Conservation (phyloP, 176 grass and related monocot genomes). For the Olyra latifolia region DNA sequence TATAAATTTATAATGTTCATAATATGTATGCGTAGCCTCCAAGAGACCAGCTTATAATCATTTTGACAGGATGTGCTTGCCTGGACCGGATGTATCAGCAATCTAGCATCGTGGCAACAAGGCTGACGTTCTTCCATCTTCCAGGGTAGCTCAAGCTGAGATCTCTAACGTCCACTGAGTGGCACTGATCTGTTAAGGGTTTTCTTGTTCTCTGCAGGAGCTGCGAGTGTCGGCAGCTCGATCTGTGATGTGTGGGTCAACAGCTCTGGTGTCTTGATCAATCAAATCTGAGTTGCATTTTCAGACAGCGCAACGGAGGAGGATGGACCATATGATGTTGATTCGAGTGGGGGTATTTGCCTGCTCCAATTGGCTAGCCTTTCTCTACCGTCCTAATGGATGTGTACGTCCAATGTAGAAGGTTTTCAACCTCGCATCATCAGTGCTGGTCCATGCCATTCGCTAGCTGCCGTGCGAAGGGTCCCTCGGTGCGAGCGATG, state of each 20-base stretch:
- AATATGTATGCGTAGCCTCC: neutral
- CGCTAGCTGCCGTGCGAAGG: neutral
- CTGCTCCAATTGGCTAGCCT: neutral
- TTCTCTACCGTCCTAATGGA: neutral
- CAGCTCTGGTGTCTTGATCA: slow-evolving; percentile 12
- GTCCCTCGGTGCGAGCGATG: neutral
- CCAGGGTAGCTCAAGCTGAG: slow-evolving; percentile 10
- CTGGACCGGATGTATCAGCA: neutral
- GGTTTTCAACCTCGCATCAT: neutral
- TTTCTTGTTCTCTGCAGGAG: neutral
- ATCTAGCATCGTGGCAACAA: neutral
- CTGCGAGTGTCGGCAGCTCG: slow-evolving; percentile 1
- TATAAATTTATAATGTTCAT: neutral
- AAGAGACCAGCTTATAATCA: neutral
- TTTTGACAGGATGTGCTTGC: neutral
- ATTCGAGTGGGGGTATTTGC: neutral
- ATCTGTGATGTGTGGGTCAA: slow-evolving; percentile 27
- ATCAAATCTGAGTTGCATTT: slow-evolving; percentile 17
- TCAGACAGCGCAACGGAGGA: slow-evolving; percentile 13
- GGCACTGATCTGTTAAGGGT: neutral
- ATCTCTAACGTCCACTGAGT: neutral
- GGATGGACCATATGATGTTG: slow-evolving; percentile 26
- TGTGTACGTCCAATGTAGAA: neutral
- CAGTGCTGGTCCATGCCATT: neutral
- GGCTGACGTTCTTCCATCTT: neutral